Percentiles rank a stretch among this genome's conserved stretches.
These are phyloP conservation scores for Monilinia aucupariae DNA, from an alignment of 2,329 filamentous ascomycete genomes.

Conservation along the genomic window DNA sequence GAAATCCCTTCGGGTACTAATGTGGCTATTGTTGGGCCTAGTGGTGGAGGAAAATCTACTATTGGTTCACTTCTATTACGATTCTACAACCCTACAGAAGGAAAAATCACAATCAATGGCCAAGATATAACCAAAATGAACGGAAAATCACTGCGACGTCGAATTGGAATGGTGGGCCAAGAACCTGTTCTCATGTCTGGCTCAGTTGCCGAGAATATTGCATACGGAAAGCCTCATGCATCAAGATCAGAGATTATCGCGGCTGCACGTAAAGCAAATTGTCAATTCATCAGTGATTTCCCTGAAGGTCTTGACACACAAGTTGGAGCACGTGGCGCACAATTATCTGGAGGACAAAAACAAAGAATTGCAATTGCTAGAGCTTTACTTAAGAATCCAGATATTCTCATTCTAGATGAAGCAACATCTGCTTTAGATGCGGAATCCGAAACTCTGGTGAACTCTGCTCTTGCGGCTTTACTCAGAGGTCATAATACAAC, in stretches of 20 bases:
- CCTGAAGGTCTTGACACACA: slow-evolving; percentile 92
- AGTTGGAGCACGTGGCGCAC: slow-evolving; percentile 85
- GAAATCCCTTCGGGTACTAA: slow-evolving; percentile 90
- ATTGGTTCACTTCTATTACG: slow-evolving; percentile 86
- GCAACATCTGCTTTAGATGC: slow-evolving; percentile 93
- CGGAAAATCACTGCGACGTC: slow-evolving; percentile 82
- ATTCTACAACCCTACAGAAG: slow-evolving; percentile 80
- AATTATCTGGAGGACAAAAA: slow-evolving; percentile 93
- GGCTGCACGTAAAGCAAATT: slow-evolving; percentile 89
- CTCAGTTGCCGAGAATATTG: slow-evolving; percentile 81
- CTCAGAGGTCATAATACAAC: slow-evolving; percentile 88
- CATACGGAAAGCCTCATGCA: slow-evolving; percentile 80
- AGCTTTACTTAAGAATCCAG: slow-evolving; percentile 88
- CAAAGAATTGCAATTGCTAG: slow-evolving; percentile 96
- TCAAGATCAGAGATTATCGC: slow-evolving; percentile 74
- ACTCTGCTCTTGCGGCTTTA: slow-evolving; percentile 76
- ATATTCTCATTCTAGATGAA: slow-evolving; percentile 95
- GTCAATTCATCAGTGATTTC: slow-evolving; percentile 93
- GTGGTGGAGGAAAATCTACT: slow-evolving; percentile 92
- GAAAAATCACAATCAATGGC: slow-evolving; percentile 77
- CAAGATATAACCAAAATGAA: slow-evolving; percentile 82
- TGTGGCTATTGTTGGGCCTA: slow-evolving; percentile 93
- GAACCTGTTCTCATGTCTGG: slow-evolving; percentile 91
- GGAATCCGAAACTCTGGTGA: slow-evolving; percentile 94
- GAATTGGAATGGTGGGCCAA: slow-evolving; percentile 92